These are phyloP conservation scores for Seminavis robusta DNA, from an alignment of 108 stramenopile genomes.

Conservation along the genomic window DNA sequence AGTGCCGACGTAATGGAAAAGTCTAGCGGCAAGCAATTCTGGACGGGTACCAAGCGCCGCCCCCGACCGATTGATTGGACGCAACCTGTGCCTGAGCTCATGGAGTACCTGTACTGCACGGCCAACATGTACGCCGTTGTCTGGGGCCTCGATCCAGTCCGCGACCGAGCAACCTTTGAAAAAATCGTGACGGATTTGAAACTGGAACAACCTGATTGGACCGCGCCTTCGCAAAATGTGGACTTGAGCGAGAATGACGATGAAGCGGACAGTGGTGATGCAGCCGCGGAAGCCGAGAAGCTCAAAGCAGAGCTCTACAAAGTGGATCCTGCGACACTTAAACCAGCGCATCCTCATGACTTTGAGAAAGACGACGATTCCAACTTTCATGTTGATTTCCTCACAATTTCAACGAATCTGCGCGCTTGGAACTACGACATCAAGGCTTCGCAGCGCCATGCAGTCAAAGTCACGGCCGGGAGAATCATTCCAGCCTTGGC, in stretches of 20 bases:
- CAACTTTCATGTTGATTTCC: slow-evolving; percentile 73
- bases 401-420: slow-evolving; percentile 71
- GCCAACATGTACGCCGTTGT: slow-evolving; percentile 68
- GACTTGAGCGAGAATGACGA: slow-evolving; percentile 41
- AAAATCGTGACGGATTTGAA: slow-evolving; percentile 28
- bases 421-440: slow-evolving; percentile 80
- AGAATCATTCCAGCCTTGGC: slow-evolving; percentile 82
- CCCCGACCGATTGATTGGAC: slow-evolving; percentile 66
- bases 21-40: slow-evolving; percentile 51
- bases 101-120: slow-evolving; percentile 63
- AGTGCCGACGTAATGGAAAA: no score
- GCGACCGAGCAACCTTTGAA: slow-evolving; percentile 37
- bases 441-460: slow-evolving; percentile 72
- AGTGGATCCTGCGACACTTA: slow-evolving; percentile 39
- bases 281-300: slow-evolving; percentile 62
- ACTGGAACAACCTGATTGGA: slow-evolving; percentile 53
- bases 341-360: slow-evolving; percentile 49
- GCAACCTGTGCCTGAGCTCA: slow-evolving; percentile 43
- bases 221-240: slow-evolving; percentile 40
- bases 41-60: slow-evolving; percentile 81
- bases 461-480: slow-evolving; percentile 75
- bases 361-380: slow-evolving; percentile 80
- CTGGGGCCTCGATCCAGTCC: slow-evolving; percentile 37
- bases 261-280: slow-evolving; percentile 49
- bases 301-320: slow-evolving; percentile 38